Percentiles rank a stretch among this genome's conserved stretches.
phyloP scores from a whole-genome alignment of 371 early-diverging fungal genomes.

The Vairimorpha ceranae region DNA sequence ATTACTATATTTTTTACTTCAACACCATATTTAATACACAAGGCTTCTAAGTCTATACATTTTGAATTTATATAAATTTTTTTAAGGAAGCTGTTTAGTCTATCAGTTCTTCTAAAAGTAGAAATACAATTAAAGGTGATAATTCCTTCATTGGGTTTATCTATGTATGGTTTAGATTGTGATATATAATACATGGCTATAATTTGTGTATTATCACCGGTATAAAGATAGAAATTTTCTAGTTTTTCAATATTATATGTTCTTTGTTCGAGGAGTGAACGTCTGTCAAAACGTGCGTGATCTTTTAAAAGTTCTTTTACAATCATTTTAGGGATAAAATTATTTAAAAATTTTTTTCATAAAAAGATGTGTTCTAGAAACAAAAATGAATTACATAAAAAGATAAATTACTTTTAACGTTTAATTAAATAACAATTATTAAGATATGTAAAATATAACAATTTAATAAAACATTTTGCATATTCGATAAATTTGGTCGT shows the following conservation, averaged over 20 bases:
- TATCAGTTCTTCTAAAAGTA: constrained; percentile 13
- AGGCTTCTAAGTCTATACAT: constrained; percentile 26
- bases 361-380: background rate
- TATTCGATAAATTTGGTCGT: no score
- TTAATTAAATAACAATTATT: no score
- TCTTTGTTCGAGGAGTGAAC: constrained; percentile 6
- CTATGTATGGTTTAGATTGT: constrained; percentile 10
- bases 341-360: background rate
- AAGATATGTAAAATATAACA: no score
- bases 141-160: constrained; percentile 31
- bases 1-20: constrained; percentile 6
- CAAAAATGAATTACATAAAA: background rate
- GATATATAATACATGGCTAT: background rate
- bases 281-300: constrained; percentile 5
- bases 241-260: background rate
- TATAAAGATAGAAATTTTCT: background rate
- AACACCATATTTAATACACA: constrained; percentile 16
- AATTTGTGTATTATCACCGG: background rate
- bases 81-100: constrained; percentile 7
- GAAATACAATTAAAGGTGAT: background rate
- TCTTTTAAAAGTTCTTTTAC: constrained; percentile 14
- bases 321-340: constrained; percentile 12
- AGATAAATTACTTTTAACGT: no score
- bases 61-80: constrained; percentile 31
- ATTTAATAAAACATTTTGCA: no score